These are phyloP conservation scores for Chionographis japonica DNA, from an alignment of 106 monocot genomes.

Conservation along the genomic window DNA sequence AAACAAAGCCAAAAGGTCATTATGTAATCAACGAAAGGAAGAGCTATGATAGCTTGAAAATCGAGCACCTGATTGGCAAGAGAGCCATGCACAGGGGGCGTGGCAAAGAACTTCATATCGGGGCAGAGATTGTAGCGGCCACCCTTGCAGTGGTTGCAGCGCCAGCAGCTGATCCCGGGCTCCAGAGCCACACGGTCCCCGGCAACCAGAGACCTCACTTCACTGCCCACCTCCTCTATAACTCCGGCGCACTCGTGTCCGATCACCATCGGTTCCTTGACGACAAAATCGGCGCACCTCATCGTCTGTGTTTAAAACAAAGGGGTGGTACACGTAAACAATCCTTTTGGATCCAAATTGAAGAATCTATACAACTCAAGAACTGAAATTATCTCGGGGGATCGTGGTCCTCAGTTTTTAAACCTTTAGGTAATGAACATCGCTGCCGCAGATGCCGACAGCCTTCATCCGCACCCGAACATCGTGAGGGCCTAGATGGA, in stretches of 20 bases:
- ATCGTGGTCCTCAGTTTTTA: no score
- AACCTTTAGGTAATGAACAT: conserved; percentile 97
- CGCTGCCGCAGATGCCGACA: conserved; percentile 96
- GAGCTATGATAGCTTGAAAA: neutral
- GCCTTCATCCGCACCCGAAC: conserved; percentile 95
- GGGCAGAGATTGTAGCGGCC: conserved; percentile 93
- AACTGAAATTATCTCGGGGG: no score
- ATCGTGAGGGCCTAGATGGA: conserved; percentile 57
- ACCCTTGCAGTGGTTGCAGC: conserved; percentile 79
- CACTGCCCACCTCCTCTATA: conserved; percentile 83
- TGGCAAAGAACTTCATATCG: conserved; percentile 94
- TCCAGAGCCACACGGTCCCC: conserved; percentile 95
- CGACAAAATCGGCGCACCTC: conserved; percentile 78
- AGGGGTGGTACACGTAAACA: neutral
- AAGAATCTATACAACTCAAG: no score
- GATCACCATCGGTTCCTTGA: conserved; percentile 98
- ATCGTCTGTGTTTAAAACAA: conserved; percentile 36
- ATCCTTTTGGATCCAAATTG: no score
- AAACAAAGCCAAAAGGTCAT: no score
- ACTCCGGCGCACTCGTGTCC: conserved; percentile 97
- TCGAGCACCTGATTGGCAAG: conserved; percentile 73
- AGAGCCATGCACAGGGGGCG: conserved; percentile 92
- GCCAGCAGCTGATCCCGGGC: conserved; percentile 85
- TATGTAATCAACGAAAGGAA: no score
- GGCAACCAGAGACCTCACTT: conserved; percentile 55